Evolutionary conservation across 176 grass and related monocot species (phyloP).

Genomic region (Aegilops sharonensis): DNA sequence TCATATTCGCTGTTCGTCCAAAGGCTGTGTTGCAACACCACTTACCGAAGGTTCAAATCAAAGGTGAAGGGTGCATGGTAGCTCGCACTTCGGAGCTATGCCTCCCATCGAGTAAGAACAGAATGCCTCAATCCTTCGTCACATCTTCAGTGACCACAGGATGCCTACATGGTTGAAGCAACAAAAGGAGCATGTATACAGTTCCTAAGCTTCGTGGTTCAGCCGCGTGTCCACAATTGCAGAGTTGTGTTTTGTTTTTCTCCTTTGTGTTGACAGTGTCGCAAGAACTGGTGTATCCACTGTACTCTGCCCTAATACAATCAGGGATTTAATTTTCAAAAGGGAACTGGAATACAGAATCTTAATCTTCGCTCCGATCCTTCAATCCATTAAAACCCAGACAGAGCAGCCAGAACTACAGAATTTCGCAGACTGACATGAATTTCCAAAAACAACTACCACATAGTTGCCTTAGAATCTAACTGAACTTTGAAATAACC

Average conservation of each 20-base stretch:
- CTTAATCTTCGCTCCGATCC: neutral
- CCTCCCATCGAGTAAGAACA: neutral
- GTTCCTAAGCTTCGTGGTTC: neutral
- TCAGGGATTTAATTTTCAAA: neutral
- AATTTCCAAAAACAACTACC: neutral
- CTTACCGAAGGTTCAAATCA: neutral
- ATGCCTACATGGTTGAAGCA: neutral
- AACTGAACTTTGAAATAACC: constrained; percentile 9
- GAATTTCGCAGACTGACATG: neutral
- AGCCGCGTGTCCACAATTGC: neutral
- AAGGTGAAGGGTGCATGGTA: neutral
- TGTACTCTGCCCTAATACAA: neutral
- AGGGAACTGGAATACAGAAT: neutral
- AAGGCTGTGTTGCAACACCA: neutral
- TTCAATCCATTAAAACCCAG: neutral
- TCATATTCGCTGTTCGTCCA: neutral
- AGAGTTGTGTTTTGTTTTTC: neutral
- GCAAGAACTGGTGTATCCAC: neutral
- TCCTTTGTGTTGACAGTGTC: neutral
- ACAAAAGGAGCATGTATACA: neutral
- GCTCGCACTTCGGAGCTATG: neutral
- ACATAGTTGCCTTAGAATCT: neutral
- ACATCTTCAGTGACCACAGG: neutral
- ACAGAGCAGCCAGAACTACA: constrained; percentile 2
- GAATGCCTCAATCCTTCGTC: neutral